These are phyloP conservation scores for Barbarea vulgaris DNA, from an alignment of 345 rosid species.

Conservation along the genomic window DNA sequence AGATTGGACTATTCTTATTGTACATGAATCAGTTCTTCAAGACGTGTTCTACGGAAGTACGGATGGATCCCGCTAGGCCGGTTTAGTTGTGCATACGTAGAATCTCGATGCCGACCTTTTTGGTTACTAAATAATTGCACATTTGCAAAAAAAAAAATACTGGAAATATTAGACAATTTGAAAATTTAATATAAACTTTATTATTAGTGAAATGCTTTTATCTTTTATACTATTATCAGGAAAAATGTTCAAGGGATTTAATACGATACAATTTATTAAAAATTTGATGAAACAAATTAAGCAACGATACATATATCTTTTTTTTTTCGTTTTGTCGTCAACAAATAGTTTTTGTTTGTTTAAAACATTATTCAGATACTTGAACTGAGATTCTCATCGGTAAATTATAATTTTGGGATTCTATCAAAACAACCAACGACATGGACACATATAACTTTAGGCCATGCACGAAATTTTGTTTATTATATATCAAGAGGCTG, in stretches of 20 bases:
- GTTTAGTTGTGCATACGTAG: not conserved
- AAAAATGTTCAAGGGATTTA: not conserved
- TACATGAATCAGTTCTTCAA: not conserved
- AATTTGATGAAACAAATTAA: not conserved
- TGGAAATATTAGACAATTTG: not conserved
- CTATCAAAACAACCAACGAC: not conserved
- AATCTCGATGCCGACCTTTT: not conserved
- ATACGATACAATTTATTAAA: not conserved
- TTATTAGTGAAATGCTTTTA: not conserved
- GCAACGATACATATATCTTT: not conserved
- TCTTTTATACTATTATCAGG: too few relatives aligned
- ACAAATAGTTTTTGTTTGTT: not conserved
- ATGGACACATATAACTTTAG: too few relatives aligned
- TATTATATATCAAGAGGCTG: not conserved
- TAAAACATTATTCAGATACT: not conserved
- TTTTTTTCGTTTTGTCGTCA: not conserved
- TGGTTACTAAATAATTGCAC: not conserved
- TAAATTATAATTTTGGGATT: not conserved
- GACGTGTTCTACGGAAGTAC: slow-evolving; percentile 11
- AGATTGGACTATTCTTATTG: slow-evolving; percentile 29
- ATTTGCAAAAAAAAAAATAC: too few relatives aligned
- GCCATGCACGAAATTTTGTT: too few relatives aligned
- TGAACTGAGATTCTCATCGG: not conserved
- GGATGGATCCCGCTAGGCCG: slow-evolving; percentile 13
- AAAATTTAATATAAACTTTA: not conserved